Evolutionary conservation across 306 rosid species (phyloP).

Genomic region (Castanea crenata): DNA sequence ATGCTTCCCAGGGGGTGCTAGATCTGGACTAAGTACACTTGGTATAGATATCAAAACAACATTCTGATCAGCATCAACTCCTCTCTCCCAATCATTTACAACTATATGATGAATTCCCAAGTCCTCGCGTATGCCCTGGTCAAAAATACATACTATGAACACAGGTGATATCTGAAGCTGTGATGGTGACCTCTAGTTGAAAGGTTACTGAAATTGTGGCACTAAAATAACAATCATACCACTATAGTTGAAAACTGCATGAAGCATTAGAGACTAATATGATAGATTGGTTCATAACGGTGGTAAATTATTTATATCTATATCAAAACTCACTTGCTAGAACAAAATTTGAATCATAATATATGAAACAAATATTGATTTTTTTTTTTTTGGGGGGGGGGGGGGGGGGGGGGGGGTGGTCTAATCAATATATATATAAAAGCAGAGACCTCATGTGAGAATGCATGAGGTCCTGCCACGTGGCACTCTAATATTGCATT

Average conservation of each 20-base stretch:
- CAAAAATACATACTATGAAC: not conserved
- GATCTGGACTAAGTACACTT: conserved; percentile 74
- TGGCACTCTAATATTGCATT: too few relatives aligned
- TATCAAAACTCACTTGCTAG: not conserved
- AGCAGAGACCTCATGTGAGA: too few relatives aligned
- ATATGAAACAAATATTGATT: not conserved
- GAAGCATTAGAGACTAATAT: too few relatives aligned
- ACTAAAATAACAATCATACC: not conserved
- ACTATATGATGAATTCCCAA: conserved; percentile 93
- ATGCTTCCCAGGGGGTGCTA: conserved; percentile 84
- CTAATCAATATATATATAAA: too few relatives aligned
- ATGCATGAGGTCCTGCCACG: too few relatives aligned
- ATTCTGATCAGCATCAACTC: conserved; percentile 94
- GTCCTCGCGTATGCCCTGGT: conserved; percentile 60
- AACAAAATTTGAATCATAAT: not conserved
- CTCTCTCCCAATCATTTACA: conserved; percentile 91
- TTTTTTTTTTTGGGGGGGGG: not conserved
- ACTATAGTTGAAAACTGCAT: not conserved
- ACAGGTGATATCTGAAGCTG: conserved; percentile 1
- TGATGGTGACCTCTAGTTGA: not conserved
- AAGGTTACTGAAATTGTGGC: not conserved
- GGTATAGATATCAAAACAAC: conserved; percentile 93
- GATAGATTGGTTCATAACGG: not conserved
- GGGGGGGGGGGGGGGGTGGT: too few relatives aligned
- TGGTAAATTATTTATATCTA: not conserved